Base-by-base conservation (phyloP, 305 asterid species). In the Fraxinus nigra region DNA sequence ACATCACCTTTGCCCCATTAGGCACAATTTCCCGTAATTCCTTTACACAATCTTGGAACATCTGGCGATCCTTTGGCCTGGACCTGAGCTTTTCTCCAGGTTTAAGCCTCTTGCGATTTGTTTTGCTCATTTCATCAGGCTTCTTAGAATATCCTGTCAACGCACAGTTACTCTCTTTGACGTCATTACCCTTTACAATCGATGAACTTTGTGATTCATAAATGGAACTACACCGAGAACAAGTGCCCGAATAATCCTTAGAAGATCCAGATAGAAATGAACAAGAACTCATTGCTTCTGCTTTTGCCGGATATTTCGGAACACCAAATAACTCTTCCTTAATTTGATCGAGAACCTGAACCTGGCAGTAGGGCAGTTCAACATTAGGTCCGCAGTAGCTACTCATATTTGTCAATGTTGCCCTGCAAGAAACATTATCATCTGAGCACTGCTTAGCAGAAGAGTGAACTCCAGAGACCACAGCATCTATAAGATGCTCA, bases 41-140 rank as follows among this genome's bases (percentile, higher is more conserved):
- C 87, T 91, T 92, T 16, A 93, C 93, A 4, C 98, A 93, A 79
- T 93, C 97, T 92, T 93, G 98, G 86, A 93, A 92, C 98, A 93
- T 90, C 84, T 93, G 98, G 22, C 97, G 92, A 85, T 93, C 98
- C 79, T 89, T 93, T 6, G 98, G 97, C 85, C 98, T 87, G 34
- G 97, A 95, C 72, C 95, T 82, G 63, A 93, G 97, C 84, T 88
- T 93, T 83, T 93, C 97, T 16, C 97, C 94, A 0, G 95, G 93
- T 87, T 90, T 92, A 54, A 84, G 89, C 89, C 97, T 91, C 87
- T 92, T 93, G 63, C 95, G 94, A 61, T 67, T 89, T 26, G 90
- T 37, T 85, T 88, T 90, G 82, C 86, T 80, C 59, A 72, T 61
- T 76, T 88, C 94, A 34, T 87, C 86, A 8, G 89, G 79, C 73